A percentile compares a stretch with the other conserved stretches of the same genome.
These are phyloP conservation scores for Apostasia ramifera DNA, from an alignment of 106 monocot species.

Conservation along the genomic window DNA sequence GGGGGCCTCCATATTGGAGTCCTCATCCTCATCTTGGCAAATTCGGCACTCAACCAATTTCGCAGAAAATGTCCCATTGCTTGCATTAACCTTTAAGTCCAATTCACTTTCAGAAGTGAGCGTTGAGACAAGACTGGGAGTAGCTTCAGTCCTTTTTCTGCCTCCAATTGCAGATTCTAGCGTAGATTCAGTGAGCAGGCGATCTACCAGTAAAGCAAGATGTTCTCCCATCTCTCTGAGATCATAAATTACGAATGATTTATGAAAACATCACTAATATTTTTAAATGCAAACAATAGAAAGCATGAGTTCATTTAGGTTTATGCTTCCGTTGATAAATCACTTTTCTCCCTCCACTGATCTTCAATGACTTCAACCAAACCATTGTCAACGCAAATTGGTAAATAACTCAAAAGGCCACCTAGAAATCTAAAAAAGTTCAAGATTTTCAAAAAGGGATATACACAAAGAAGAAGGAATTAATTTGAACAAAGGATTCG, in stretches of 20 bases:
- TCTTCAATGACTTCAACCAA: neutral
- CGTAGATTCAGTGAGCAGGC: conserved; percentile 60
- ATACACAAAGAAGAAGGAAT: too few relatives aligned
- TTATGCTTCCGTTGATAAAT: neutral
- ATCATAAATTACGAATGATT: neutral
- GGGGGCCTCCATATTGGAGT: conserved; percentile 57
- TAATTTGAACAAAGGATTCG: too few relatives aligned
- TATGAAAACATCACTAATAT: neutral
- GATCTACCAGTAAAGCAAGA: conserved; percentile 59
- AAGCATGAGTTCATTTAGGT: neutral
- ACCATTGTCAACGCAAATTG: neutral
- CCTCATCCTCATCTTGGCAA: conserved; percentile 76
- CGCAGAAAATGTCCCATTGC: neutral
- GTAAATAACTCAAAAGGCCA: neutral
- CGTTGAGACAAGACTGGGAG: neutral
- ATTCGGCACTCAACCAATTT: conserved; percentile 63
- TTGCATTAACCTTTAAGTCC: conserved; percentile 5
- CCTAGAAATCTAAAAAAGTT: neutral
- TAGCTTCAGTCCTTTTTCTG: conserved; percentile 11
- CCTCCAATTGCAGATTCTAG: conserved; percentile 42
- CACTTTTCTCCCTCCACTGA: too few relatives aligned
- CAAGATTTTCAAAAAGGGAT: neutral
- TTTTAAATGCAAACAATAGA: neutral
- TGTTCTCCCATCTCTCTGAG: conserved; percentile 49
- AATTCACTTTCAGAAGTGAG: neutral